These are phyloP conservation scores for Trypanosoma brucei DNA, from an alignment of 208 protist species.

Conservation along the genomic window DNA sequence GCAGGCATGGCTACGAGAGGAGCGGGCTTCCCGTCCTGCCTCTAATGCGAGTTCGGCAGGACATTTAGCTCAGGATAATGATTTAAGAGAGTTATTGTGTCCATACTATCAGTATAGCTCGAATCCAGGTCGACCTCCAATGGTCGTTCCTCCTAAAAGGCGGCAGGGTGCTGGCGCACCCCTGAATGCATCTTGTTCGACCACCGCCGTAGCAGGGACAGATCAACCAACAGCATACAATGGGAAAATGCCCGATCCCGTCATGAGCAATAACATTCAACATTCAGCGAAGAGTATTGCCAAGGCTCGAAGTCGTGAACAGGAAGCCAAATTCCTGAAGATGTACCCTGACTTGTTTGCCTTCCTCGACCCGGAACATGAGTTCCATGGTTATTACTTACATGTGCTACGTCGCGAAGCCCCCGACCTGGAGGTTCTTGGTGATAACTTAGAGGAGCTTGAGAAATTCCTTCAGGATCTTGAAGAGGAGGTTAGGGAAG, in stretches of 20 bases:
- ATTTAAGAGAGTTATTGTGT: conserved; percentile 8
- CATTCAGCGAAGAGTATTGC: conserved; percentile 55
- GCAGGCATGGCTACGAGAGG: conserved; percentile 71
- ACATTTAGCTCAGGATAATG: not conserved
- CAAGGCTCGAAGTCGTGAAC: conserved; percentile 51
- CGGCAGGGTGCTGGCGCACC: not conserved
- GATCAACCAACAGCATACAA: conserved; percentile 40
- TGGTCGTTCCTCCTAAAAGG: conserved; percentile 13
- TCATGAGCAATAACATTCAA: conserved; percentile 63
- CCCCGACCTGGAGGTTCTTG: conserved; percentile 77
- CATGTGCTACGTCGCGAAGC: conserved; percentile 68
- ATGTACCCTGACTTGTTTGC: conserved; percentile 65
- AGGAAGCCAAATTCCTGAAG: conserved; percentile 70
- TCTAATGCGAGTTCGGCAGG: not conserved
- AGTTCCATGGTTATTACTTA: conserved; percentile 87
- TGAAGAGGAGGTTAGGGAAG: conserved; percentile 60
- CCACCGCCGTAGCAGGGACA: conserved; percentile 9
- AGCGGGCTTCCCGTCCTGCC: conserved; percentile 25
- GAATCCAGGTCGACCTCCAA: conserved; percentile 23
- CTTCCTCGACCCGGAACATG: conserved; percentile 80
- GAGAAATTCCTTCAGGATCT: conserved; percentile 58
- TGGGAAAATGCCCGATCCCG: conserved; percentile 58
- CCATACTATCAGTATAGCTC: conserved; percentile 30
- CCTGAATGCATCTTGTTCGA: not conserved
- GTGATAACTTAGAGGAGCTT: conserved; percentile 82